These are phyloP conservation scores for Agaricales sp. DNA, from an alignment of 1,284 basidiomycete species.

Conservation along the genomic window DNA sequence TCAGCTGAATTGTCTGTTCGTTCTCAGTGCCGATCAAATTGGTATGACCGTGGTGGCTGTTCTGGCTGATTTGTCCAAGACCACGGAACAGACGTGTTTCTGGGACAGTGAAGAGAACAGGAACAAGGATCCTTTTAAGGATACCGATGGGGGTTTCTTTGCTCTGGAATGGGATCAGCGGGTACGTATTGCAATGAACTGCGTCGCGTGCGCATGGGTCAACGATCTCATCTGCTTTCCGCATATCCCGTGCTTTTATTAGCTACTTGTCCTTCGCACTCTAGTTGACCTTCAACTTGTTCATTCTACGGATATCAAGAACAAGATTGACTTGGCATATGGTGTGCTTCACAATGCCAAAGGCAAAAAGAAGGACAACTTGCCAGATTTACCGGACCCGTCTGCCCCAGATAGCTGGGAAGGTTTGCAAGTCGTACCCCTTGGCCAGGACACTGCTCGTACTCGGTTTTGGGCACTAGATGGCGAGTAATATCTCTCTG, in stretches of 20 bases:
- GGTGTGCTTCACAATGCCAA: slow-evolving; percentile 72
- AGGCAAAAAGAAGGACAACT: slow-evolving; percentile 55
- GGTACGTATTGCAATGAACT: slow-evolving; percentile 30
- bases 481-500: slow-evolving; percentile 39
- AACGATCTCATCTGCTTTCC: slow-evolving; percentile 12
- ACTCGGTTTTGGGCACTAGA: slow-evolving; percentile 75
- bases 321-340: slow-evolving; percentile 70
- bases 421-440: slow-evolving; percentile 48
- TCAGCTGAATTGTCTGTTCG: slow-evolving; percentile 23
- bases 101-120: slow-evolving; percentile 57
- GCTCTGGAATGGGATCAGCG: slow-evolving; percentile 68
- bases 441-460: slow-evolving; percentile 62
- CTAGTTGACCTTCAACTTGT: slow-evolving; percentile 70
- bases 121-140: slow-evolving; percentile 65
- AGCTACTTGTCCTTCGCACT: slow-evolving; percentile 72
- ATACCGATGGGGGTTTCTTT: slow-evolving; percentile 58
- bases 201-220: slow-evolving; percentile 1
- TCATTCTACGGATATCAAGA: slow-evolving; percentile 57
- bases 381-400: slow-evolving; percentile 45
- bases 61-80: slow-evolving; percentile 61
- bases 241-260: slow-evolving; percentile 12
- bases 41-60: slow-evolving; percentile 56
- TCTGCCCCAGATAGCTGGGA: slow-evolving; percentile 49
- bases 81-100: slow-evolving; percentile 61
- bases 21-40: slow-evolving; percentile 60